Percentiles rank a stretch among this genome's conserved stretches.
Evolutionary conservation across 495 filamentous ascomycete species (phyloP).

Genomic region (Lophiotrema nucula): DNA sequence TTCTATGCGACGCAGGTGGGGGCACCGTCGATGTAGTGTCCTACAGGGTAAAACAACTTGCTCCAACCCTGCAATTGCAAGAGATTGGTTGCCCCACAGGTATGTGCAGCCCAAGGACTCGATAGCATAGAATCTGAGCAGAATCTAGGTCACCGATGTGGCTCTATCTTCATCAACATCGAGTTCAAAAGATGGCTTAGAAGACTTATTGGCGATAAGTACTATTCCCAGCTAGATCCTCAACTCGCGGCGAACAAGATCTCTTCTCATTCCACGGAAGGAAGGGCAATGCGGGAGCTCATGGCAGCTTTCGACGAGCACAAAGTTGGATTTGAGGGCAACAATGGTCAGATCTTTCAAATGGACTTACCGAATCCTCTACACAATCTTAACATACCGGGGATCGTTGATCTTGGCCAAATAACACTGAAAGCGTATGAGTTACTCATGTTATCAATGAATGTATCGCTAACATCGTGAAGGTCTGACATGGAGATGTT

Average conservation of each 20-base stretch:
- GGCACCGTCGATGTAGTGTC: conserved; percentile 31
- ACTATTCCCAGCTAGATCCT: conserved; percentile 17
- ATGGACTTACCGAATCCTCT: conserved; percentile 25
- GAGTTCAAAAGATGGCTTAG: conserved; percentile 28
- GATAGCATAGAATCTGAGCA: neutral
- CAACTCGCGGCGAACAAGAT: conserved; percentile 10
- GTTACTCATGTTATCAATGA: no score
- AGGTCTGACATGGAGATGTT: conserved; percentile 17
- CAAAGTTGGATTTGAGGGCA: conserved; percentile 6
- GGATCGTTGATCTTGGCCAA: no score
- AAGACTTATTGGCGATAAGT: conserved; percentile 5
- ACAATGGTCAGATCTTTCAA: conserved; percentile 2
- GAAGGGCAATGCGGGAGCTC: conserved; percentile 14
- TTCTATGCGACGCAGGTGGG: conserved; percentile 25
- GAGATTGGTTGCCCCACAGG: conserved; percentile 8
- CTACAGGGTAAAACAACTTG: conserved; percentile 14
- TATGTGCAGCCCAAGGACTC: neutral
- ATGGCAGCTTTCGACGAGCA: conserved; percentile 20
- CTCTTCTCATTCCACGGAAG: conserved; percentile 23
- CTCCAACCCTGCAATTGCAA: conserved; percentile 17
- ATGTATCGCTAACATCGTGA: no score
- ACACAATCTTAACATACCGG: no score
- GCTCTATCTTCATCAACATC: conserved; percentile 25
- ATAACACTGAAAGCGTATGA: no score
- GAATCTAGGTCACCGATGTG: conserved; percentile 19